Percentiles rank a stretch among this genome's conserved stretches.
Evolutionary conservation across 2,329 filamentous ascomycete genomes (phyloP).

Genomic region (Fusarium buharicum): DNA sequence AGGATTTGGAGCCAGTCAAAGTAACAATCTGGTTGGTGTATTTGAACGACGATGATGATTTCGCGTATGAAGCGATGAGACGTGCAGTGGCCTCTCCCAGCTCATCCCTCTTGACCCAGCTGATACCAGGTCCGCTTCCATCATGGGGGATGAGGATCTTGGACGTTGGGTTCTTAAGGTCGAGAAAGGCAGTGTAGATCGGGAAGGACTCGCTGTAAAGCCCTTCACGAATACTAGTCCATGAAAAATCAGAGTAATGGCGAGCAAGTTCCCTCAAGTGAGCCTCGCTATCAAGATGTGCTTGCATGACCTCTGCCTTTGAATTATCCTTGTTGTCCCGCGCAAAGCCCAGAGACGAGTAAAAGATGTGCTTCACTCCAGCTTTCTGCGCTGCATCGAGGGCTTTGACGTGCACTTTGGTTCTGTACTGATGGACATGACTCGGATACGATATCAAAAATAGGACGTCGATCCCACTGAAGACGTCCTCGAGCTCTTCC

Average conservation of each 20-base stretch:
- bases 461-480: constrained; percentile 1
- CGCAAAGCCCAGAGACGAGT: constrained; percentile 30
- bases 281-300: constrained; percentile 32
- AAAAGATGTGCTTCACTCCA: constrained; percentile 29
- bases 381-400: constrained; percentile 24
- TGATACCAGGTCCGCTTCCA: constrained; percentile 19
- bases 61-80: constrained; percentile 15
- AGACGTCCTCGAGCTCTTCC: constrained; percentile 1
- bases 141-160: constrained; percentile 25
- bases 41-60: neutral
- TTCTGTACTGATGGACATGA: constrained; percentile 31
- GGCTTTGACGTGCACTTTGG: constrained; percentile 9
- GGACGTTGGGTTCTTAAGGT: neutral
- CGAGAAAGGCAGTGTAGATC: constrained; percentile 32
- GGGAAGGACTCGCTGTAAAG: constrained; percentile 36
- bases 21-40: constrained; percentile 21
- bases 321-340: neutral
- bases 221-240: constrained; percentile 33
- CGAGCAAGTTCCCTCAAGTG: constrained; percentile 4
- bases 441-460: constrained; percentile 38
- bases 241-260: neutral
- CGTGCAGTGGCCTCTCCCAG: constrained; percentile 30
- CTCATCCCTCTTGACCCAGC: constrained; percentile 37
- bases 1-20: constrained; percentile 11
- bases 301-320: constrained; percentile 28